Evolutionary conservation across 169 alveolate genomes (phyloP).

Genomic region (Plasmodium vivax): DNA sequence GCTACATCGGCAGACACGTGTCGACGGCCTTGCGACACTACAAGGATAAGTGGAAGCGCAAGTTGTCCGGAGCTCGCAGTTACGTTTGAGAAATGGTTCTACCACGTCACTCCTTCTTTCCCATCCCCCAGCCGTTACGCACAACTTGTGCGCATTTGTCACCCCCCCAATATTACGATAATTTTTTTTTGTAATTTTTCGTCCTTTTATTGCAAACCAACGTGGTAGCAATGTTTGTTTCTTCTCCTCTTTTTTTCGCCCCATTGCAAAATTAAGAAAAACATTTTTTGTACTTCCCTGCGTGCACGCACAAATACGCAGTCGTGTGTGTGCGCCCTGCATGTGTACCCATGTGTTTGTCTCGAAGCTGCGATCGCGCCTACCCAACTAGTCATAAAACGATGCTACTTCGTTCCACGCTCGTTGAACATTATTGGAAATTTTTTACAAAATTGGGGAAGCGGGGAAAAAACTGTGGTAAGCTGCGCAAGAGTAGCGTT

Average conservation of each 20-base stretch:
- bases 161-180: background rate
- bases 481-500: background rate
- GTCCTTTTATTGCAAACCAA: background rate
- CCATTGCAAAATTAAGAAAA: background rate
- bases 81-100: background rate
- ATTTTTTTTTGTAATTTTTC: background rate
- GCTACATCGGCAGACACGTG: conserved; percentile 38
- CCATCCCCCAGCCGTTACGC: background rate
- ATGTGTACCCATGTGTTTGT: background rate
- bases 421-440: background rate
- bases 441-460: background rate
- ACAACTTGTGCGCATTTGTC: background rate
- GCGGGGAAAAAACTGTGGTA: background rate
- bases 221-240: conserved; percentile 3
- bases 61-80: conserved; percentile 14
- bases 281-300: background rate
- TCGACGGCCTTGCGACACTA: conserved; percentile 56
- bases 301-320: background rate
- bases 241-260: background rate
- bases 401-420: background rate
- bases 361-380: background rate
- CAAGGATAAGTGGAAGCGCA: conserved; percentile 44
- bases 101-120: background rate
- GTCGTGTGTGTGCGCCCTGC: background rate
- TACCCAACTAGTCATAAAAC: background rate